These are phyloP conservation scores for Chaetothyriales sp. DNA, from an alignment of 2,329 filamentous ascomycete genomes.

Conservation along the genomic window DNA sequence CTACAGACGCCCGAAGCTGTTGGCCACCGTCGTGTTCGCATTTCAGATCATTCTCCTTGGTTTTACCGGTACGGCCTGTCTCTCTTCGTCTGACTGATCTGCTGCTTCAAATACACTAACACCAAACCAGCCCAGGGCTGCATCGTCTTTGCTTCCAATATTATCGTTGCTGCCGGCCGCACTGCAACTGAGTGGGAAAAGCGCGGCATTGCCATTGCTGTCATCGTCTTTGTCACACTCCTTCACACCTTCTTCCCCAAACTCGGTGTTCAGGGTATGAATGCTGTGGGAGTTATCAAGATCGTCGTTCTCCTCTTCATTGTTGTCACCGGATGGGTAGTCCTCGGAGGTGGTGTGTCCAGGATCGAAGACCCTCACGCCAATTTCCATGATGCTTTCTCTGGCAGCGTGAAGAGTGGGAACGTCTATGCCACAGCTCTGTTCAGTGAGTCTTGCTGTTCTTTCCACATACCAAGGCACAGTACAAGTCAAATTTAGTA, in stretches of 20 bases:
- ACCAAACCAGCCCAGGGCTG: neutral
- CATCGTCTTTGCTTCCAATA: neutral
- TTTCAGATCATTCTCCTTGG: constrained; percentile 36
- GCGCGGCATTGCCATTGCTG: constrained; percentile 32
- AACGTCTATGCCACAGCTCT: constrained; percentile 18
- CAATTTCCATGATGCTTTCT: constrained; percentile 24
- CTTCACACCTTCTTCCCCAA: constrained; percentile 32
- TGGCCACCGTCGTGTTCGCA: constrained; percentile 39
- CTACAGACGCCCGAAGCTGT: constrained; percentile 35
- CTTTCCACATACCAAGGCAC: neutral
- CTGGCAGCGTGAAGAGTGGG: neutral
- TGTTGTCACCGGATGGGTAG: constrained; percentile 30
- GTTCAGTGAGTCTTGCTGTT: neutral
- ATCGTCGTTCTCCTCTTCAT: constrained; percentile 35
- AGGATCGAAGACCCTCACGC: neutral
- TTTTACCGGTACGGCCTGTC: constrained; percentile 37
- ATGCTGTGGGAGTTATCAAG: constrained; percentile 35
- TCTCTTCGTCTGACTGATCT: constrained; percentile 18
- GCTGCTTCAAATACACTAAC: constrained; percentile 23
- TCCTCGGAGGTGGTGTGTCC: constrained; percentile 10
- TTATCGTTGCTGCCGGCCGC: constrained; percentile 9
- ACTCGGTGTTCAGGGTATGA: constrained; percentile 34
- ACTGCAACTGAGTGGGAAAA: constrained; percentile 35
- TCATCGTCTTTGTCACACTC: constrained; percentile 32
- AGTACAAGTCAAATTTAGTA: neutral